A percentile compares a stretch with the other conserved stretches of the same genome.
Evolutionary conservation across 345 rosid species (phyloP).

Genomic region (Aquilaria malaccensis): DNA sequence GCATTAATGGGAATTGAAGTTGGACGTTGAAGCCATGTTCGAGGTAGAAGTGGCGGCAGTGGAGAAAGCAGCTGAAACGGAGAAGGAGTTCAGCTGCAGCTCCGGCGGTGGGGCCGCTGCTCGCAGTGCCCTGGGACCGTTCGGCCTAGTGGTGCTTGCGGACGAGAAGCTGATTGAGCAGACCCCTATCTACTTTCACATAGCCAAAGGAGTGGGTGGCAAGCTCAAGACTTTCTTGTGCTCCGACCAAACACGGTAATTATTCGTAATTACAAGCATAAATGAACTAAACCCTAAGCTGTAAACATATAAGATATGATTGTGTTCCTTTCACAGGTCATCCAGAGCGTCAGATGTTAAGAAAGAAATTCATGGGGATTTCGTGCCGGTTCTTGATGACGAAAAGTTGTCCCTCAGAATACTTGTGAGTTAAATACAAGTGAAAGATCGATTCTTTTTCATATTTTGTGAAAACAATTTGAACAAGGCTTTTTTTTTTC

Average conservation of each 20-base stretch:
- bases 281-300: background rate
- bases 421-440: constrained; percentile 36
- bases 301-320: background rate
- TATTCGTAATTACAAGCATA: background rate
- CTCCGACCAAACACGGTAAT: constrained; percentile 62
- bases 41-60: constrained; percentile 50
- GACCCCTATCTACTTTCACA: constrained; percentile 83
- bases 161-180: constrained; percentile 50
- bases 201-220: constrained; percentile 49
- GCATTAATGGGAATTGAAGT: constrained; percentile 24
- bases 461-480: background rate
- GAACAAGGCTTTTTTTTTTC: background rate
- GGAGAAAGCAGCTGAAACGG: constrained; percentile 26
- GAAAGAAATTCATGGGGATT: constrained; percentile 46
- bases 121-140: constrained; percentile 82
- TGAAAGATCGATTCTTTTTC: background rate
- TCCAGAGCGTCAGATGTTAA: constrained; percentile 57
- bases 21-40: constrained; percentile 61
- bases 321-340: constrained; percentile 36
- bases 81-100: constrained; percentile 50
- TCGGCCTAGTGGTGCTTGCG: constrained; percentile 78
- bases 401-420: constrained; percentile 65
- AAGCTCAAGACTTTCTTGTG: constrained; percentile 66
- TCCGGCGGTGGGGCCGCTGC: constrained; percentile 43
- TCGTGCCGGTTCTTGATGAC: constrained; percentile 59